Evolutionary conservation across 139 green algal genomes (phyloP), one percentile per base, ranked within the genome.

Genomic region (Chlorella vulgaris): DNA sequence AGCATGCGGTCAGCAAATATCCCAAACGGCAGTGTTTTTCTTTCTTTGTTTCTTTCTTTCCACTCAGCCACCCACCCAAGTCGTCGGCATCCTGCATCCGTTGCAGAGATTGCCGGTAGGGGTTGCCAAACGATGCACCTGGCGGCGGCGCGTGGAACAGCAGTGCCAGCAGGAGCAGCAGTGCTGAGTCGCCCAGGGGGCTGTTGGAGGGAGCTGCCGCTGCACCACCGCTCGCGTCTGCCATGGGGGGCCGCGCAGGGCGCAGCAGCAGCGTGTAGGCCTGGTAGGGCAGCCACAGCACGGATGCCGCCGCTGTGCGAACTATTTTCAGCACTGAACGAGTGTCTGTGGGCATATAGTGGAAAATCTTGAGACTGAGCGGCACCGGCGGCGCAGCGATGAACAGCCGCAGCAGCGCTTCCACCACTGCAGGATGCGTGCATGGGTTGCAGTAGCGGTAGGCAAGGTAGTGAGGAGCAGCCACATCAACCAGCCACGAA

Each of bases 101-200:
- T 28, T 76, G 36, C 24, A 95, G 80, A 10, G 86, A 86, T 39
- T 63, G 40, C 50, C 80, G 70, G 86, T 89, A 95, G 7, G 91
- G 88, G 76, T 95, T 95, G 74, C 58, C 55, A 33, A 43, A 76
- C 3, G 66, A 35, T 0, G 81, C 55, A 43, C 60, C 77, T 55
- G 66, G 58, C 22, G 75, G 69, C 29, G 87, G 83, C 24, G 86
- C 69, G 58, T 95, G 90, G 76, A 93, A 88, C 24, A 87, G 47
- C 61, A 95, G 87, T 43, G 88, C 78, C 8, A 95, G 89, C 36
- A 95, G 83, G 33, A 94, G 83, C 39, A 91, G 75, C 47, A 90
- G 76, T 4, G 80, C 67, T 31, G 50, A 66, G 40, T 93, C 89
- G 0, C 81, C 86, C 31, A 95, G 75, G 1, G 91, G 91, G 75